These are phyloP conservation scores for Penicillium sp. DNA, from an alignment of 2,329 filamentous ascomycete genomes.

Conservation along the genomic window DNA sequence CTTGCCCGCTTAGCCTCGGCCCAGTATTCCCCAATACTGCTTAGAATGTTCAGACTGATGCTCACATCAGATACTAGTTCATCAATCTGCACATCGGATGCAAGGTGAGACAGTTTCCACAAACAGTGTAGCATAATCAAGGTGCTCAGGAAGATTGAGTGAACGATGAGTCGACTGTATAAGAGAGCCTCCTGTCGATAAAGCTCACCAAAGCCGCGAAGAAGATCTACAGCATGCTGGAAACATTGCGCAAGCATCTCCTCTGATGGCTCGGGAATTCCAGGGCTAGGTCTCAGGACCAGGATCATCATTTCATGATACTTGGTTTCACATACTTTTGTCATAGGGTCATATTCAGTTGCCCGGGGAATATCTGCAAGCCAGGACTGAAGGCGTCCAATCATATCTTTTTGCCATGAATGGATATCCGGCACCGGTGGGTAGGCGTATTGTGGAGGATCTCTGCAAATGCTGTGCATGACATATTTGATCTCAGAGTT, in stretches of 20 bases:
- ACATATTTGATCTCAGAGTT: conserved; percentile 61
- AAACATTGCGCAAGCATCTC: conserved; percentile 46
- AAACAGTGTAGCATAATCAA: conserved; percentile 55
- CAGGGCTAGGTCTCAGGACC: conserved; percentile 53
- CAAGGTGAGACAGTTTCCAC: conserved; percentile 47
- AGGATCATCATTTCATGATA: conserved; percentile 53
- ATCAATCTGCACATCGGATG: conserved; percentile 39
- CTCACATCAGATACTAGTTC: conserved; percentile 45
- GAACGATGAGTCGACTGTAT: conserved; percentile 52
- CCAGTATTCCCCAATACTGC: conserved; percentile 55
- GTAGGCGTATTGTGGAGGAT: conserved; percentile 50
- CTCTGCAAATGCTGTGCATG: conserved; percentile 53
- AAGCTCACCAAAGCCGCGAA: conserved; percentile 45
- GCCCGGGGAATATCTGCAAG: conserved; percentile 36
- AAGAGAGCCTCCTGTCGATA: conserved; percentile 48
- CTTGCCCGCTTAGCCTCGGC: conserved; percentile 43
- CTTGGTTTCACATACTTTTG: conserved; percentile 44
- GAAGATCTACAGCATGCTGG: conserved; percentile 43
- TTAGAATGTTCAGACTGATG: conserved; percentile 49
- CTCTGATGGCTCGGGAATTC: conserved; percentile 49
- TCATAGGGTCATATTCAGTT: conserved; percentile 9
- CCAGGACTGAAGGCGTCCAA: conserved; percentile 45
- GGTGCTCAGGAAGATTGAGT: conserved; percentile 50
- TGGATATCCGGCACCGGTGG: conserved; percentile 48
- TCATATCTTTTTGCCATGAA: conserved; percentile 49